Evolutionary conservation across 1,284 basidiomycete species (phyloP).

Genomic region (Boletus chippewaensis): DNA sequence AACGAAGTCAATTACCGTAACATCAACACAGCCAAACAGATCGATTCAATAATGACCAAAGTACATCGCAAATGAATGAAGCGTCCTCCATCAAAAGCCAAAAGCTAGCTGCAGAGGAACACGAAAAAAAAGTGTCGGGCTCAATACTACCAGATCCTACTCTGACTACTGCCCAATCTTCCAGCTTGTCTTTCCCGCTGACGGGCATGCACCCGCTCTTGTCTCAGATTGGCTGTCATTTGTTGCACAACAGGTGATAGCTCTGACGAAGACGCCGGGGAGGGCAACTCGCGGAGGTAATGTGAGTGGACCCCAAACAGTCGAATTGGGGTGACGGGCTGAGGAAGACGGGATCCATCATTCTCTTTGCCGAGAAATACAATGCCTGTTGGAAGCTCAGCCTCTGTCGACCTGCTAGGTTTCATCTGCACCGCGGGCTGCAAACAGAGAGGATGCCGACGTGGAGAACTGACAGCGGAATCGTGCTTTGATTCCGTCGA

Average conservation of each 20-base stretch:
- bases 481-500: conserved; percentile 17
- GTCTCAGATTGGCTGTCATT: conserved; percentile 58
- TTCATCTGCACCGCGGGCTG: conserved; percentile 6
- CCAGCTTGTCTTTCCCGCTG: conserved; percentile 30
- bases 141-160: conserved; percentile 23
- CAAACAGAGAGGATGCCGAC: conserved; percentile 6
- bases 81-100: conserved; percentile 10
- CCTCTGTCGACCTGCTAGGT: background rate
- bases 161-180: conserved; percentile 29
- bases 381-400: background rate
- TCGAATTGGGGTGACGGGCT: conserved; percentile 28
- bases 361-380: conserved; percentile 22
- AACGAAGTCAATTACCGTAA: background rate
- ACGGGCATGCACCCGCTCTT: conserved; percentile 47
- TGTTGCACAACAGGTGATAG: conserved; percentile 59
- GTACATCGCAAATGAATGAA: conserved; percentile 18
- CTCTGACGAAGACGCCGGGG: conserved; percentile 67
- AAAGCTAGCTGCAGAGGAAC: conserved; percentile 11
- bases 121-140: background rate
- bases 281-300: conserved; percentile 34
- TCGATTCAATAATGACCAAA: conserved; percentile 8
- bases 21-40: conserved; percentile 8
- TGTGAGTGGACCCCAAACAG: conserved; percentile 33
- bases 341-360: conserved; percentile 28
- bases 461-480: background rate